A percentile compares a stretch with the other conserved stretches of the same genome.
Evolutionary conservation across 345 rosid genomes (phyloP).

Genomic region (Sisymbrium altissimum): DNA sequence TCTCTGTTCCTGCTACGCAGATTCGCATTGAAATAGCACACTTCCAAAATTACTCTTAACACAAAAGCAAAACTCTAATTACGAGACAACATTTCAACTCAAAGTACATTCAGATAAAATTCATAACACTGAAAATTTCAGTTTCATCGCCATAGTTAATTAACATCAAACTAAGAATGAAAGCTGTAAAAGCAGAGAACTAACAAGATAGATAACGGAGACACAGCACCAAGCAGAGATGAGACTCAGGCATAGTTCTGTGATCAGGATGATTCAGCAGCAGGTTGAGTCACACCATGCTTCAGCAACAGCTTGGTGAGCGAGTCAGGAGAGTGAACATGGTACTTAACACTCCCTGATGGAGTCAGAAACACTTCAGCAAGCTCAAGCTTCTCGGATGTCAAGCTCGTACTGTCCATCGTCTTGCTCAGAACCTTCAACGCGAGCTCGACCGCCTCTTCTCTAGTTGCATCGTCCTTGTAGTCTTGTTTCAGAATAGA

Average conservation of each 20-base stretch:
- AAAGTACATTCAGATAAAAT: constrained; percentile 8
- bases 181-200: constrained; percentile 1
- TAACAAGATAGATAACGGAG: constrained; percentile 14
- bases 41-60: background rate
- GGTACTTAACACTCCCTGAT: constrained; percentile 81
- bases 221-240: background rate
- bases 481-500: constrained; percentile 96
- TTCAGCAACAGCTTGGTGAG: constrained; percentile 75
- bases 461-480: constrained; percentile 83
- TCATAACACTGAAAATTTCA: constrained; percentile 5
- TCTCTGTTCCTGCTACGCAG: background rate
- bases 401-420: constrained; percentile 97
- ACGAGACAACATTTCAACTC: background rate
- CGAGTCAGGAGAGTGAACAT: constrained; percentile 70
- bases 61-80: background rate
- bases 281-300: constrained; percentile 77
- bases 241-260: background rate
- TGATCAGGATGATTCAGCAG: constrained; percentile 56
- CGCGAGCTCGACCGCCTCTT: constrained; percentile 86
- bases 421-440: constrained; percentile 93
- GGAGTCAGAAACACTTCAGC: constrained; percentile 81
- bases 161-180: constrained; percentile 6
- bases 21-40: background rate
- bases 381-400: constrained; percentile 91
- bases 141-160: constrained; percentile 10